phyloP scores from a whole-genome alignment of 169 alveolate species.

The Plasmodium coatneyi region DNA sequence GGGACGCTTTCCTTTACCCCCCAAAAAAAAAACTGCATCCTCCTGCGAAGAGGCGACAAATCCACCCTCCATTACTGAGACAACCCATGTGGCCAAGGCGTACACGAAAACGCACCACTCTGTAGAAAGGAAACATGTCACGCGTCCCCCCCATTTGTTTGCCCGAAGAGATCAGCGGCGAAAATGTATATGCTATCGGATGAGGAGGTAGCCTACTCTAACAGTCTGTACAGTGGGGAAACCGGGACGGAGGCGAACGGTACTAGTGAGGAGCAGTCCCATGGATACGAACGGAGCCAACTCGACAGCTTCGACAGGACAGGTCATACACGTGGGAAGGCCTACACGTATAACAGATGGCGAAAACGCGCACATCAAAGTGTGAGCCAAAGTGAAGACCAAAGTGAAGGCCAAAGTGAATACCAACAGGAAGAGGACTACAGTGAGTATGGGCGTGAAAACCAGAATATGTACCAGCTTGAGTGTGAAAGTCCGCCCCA shows the following conservation, averaged over 20 bases:
- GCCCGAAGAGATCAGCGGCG: neutral
- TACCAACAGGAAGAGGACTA: neutral
- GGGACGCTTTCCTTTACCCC: neutral
- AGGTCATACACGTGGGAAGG: neutral
- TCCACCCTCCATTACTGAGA: neutral
- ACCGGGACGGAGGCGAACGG: constrained; percentile 11
- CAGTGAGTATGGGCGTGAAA: neutral
- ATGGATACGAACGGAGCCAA: constrained; percentile 2
- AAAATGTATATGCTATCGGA: constrained; percentile 68
- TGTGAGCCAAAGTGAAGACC: neutral
- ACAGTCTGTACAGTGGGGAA: constrained; percentile 50
- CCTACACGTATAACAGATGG: neutral
- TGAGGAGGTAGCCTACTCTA: constrained; percentile 36
- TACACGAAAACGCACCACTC: neutral
- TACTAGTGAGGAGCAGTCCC: constrained; percentile 12
- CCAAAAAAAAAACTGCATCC: neutral
- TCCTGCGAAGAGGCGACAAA: neutral
- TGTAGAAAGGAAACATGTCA: neutral
- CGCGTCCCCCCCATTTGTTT: neutral
- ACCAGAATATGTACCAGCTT: neutral
- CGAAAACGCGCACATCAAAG: neutral
- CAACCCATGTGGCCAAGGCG: neutral
- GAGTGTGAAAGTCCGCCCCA: neutral
- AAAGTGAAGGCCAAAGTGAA: neutral
- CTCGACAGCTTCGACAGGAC: neutral